Base-by-base conservation (phyloP, 768 basidiomycete species). In the Agrocybe praecox region DNA sequence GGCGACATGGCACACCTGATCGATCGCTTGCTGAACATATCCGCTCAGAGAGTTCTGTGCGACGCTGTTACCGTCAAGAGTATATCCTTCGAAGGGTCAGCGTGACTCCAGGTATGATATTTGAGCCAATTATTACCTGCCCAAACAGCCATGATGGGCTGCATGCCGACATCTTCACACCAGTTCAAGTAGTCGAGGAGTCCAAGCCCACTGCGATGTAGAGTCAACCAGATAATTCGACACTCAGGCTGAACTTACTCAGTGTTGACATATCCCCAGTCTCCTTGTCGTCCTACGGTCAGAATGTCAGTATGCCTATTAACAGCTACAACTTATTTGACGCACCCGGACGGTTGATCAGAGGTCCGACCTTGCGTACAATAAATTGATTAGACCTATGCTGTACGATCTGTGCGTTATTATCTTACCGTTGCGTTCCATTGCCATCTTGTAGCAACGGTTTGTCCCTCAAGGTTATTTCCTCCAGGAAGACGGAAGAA, bases 401-500 rank as follows among this genome's bases (percentile, higher is more conserved):
- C 11, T 19, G 23, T n/a, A 5, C 12, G 3, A 19, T 46, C 12
- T 9, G 18, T 3, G 22, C 17, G 6, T 11, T 9, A 53, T 9
- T 29, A 29, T 9, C 52, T 5, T 18, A 87, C 74, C 8, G 86
- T 88, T 4, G 76, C 74, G 60, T 85, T 82, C 87, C 87, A 88
- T 62, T 82, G 76, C 87, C 87, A 88, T 14, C 86, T 73, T 0
- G 76, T 76, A 6, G 70, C 77, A 23, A 72, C 68, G 1, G 79
- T 81, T 69, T 82, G 76, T 4, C 86, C 87, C 80, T 88, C 86
- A 43, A 87, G 68, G 59, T 87, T 87, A 57, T 86, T 87, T 6
- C 88, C 88, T 21, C 88, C 88, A 5, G 86, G 87, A 60, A 87
- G 80, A 36, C 87, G 77, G 74, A 84, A 87, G 67, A 87, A 84